phyloP scores from a whole-genome alignment of 768 basidiomycete genomes.

The Gloeopeniophorella convolvens region DNA sequence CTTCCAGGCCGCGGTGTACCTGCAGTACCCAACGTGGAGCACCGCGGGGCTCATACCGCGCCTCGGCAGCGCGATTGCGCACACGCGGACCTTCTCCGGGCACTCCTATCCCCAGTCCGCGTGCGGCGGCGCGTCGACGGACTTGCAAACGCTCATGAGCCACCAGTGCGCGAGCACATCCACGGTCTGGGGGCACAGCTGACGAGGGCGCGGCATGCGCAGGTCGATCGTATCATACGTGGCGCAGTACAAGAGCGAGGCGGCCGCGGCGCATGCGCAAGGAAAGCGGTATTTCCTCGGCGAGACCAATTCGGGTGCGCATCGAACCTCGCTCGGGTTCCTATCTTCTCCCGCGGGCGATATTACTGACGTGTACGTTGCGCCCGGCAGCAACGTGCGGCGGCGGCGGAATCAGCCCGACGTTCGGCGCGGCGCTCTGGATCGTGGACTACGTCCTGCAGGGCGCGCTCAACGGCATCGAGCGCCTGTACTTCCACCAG shows the following conservation, averaged over 20 bases:
- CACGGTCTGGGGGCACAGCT: neutral
- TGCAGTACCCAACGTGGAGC: slow-evolving; percentile 28
- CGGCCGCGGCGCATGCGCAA: slow-evolving; percentile 27
- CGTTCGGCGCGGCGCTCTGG: slow-evolving; percentile 36
- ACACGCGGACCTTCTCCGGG: slow-evolving; percentile 30
- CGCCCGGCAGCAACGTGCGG: slow-evolving; percentile 33
- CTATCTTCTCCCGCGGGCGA: too few species aligned
- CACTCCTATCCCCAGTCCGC: slow-evolving; percentile 36
- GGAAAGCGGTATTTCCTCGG: slow-evolving; percentile 34
- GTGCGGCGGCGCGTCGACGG: slow-evolving; percentile 32
- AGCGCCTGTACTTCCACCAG: slow-evolving; percentile 37
- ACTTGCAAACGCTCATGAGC: slow-evolving; percentile 31
- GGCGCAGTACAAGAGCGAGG: slow-evolving; percentile 29
- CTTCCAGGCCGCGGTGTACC: slow-evolving; percentile 34
- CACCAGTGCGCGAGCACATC: slow-evolving; percentile 29
- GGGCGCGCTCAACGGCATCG: slow-evolving; percentile 31
- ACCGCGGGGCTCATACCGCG: slow-evolving; percentile 28
- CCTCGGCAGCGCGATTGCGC: slow-evolving; percentile 25
- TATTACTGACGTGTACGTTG: too few species aligned
- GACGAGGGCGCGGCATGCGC: neutral
- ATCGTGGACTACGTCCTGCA: slow-evolving; percentile 37
- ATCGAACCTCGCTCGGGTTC: too few species aligned
- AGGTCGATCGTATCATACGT: slow-evolving; percentile 34
- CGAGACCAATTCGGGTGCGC: slow-evolving; percentile 36
- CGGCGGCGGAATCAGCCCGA: slow-evolving; percentile 36